Evolutionary conservation across 495 filamentous ascomycete genomes (phyloP), one percentile per base, ranked within the genome.

Genomic region (Staphylotrichum tortipilum): DNA sequence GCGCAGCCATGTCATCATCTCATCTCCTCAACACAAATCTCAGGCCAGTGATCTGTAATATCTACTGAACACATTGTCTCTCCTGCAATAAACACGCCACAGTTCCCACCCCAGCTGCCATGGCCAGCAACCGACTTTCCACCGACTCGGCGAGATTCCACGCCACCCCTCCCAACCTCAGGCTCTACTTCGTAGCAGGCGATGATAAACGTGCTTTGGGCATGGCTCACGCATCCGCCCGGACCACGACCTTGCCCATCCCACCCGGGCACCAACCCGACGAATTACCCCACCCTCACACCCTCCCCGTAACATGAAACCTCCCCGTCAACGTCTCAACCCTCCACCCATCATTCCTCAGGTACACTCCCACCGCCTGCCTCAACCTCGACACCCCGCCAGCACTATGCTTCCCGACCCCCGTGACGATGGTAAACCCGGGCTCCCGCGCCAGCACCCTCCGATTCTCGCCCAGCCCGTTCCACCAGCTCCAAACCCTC

Each of bases 281-380:
- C 7, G 5, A 21, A 7, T n/a, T 15, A 18, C 3, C 34, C 11
- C 7, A 7, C 22, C 19, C 14, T 59, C 53, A 57, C 23, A 24
- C 49, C 48, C 72, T 70, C 2, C 87, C 88, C 11, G 67, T 74
- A 8, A 96, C 77, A 34, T 79, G 60, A 38, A 89, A 71, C 28
- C 75, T 69, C 0, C 89, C 90, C 9, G 77, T 74, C 26, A 77
- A 68, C 26, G 84, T 71, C 64, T 88, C 77, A 26, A 94, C 72
- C 53, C 78, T 84, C 92, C 92, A 98, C 0, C 88, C 89, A 47
- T 91, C 86, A 31, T 74, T 74, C 40, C 79, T 70, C 46, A 98
- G 63, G 69, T 84, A 84, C 60, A 76, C 85, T 44, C 71, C 80
- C 1, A 98, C 89, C n/a, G 86, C 85, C 29, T 85, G 86, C 2